A percentile compares a stretch with the other conserved stretches of the same genome.
These are phyloP conservation scores for Cladophialophora bantiana DNA, from an alignment of 2,329 filamentous ascomycete genomes.

Conservation along the genomic window DNA sequence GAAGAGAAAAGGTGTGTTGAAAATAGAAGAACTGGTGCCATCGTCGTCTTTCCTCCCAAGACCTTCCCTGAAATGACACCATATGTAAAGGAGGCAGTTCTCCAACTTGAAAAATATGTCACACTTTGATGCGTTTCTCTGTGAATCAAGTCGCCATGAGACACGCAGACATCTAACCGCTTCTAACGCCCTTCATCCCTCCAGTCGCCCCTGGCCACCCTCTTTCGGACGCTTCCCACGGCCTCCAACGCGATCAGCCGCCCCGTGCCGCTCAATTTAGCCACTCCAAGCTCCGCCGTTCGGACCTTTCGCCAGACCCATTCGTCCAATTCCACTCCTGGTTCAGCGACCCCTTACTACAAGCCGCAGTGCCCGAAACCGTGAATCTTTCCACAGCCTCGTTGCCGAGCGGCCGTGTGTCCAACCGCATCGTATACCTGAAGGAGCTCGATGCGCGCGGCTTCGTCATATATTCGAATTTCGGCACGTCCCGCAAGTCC, in stretches of 20 bases:
- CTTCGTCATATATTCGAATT: conserved; percentile 94
- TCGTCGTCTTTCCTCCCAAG: not conserved
- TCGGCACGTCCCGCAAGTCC: conserved; percentile 75
- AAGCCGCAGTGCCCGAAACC: conserved; percentile 81
- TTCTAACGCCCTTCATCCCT: conserved; percentile 4
- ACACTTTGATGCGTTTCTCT: not conserved
- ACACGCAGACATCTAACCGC: not conserved
- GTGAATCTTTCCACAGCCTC: conserved; percentile 84
- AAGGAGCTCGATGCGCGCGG: conserved; percentile 86
- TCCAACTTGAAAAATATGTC: not conserved
- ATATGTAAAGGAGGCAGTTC: not conserved
- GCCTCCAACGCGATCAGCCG: conserved; percentile 11
- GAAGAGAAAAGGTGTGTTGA: not conserved
- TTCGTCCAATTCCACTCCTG: conserved; percentile 86
- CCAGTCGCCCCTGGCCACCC: conserved; percentile 15
- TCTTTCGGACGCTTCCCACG: conserved; percentile 4
- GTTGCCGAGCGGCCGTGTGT: conserved; percentile 83
- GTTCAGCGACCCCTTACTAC: conserved; percentile 76
- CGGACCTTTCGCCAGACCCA: conserved; percentile 69
- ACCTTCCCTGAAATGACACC: not conserved
- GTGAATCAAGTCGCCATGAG: not conserved
- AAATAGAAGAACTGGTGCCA: not conserved
- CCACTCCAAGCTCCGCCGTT: conserved; percentile 65
- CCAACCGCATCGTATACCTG: conserved; percentile 86
- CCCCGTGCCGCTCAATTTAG: conserved; percentile 79